These are phyloP conservation scores for Globisporangium emineosum DNA, from an alignment of 352 stramenopile genomes.

Conservation along the genomic window DNA sequence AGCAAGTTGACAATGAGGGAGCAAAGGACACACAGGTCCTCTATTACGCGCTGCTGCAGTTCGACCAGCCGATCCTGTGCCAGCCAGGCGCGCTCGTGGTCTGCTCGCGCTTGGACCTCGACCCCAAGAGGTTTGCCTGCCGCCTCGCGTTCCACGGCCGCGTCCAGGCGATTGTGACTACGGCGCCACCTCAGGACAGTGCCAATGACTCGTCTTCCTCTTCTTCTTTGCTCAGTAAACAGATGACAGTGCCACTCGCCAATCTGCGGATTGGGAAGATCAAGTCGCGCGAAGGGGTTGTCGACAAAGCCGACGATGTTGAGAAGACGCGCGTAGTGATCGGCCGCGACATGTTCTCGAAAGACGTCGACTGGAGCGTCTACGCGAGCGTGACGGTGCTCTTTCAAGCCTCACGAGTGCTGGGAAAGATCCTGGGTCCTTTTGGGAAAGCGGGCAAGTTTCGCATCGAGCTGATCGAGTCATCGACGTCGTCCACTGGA, in stretches of 20 bases:
- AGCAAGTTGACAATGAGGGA: neutral
- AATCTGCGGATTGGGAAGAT: slow-evolving; percentile 54
- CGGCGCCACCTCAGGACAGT: neutral
- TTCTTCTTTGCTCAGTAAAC: neutral
- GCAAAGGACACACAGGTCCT: neutral
- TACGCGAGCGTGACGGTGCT: slow-evolving; percentile 52
- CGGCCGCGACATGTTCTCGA: slow-evolving; percentile 74
- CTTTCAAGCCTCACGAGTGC: slow-evolving; percentile 29
- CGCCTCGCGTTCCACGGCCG: slow-evolving; percentile 72
- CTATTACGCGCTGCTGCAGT: slow-evolving; percentile 56
- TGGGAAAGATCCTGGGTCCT: slow-evolving; percentile 57
- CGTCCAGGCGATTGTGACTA: slow-evolving; percentile 39
- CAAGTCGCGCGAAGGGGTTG: slow-evolving; percentile 52
- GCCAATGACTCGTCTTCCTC: neutral
- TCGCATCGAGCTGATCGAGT: slow-evolving; percentile 31
- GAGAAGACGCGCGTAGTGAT: slow-evolving; percentile 34
- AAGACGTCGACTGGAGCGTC: slow-evolving; percentile 66
- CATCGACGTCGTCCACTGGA: neutral
- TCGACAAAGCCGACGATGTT: slow-evolving; percentile 43
- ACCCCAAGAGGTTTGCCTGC: slow-evolving; percentile 56
- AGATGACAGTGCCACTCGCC: slow-evolving; percentile 21
- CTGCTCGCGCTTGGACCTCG: slow-evolving; percentile 70
- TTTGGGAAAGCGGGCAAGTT: slow-evolving; percentile 87
- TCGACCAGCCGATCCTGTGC: slow-evolving; percentile 65
- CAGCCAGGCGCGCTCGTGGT: slow-evolving; percentile 51